These are phyloP conservation scores for Choiromyces venosus DNA, from an alignment of 495 filamentous ascomycete species.

Conservation along the genomic window DNA sequence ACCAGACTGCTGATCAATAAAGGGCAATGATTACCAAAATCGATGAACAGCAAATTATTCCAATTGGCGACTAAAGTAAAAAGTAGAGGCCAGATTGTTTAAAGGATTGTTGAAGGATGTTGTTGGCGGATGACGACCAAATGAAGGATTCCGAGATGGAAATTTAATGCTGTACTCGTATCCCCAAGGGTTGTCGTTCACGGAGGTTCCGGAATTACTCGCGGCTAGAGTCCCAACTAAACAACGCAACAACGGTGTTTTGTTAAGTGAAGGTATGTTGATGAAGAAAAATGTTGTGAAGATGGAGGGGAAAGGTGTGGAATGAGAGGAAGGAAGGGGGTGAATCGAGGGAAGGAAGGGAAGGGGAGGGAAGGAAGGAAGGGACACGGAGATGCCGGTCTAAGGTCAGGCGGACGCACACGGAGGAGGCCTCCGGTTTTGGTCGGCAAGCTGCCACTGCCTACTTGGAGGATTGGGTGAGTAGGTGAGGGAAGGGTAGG, in stretches of 20 bases:
- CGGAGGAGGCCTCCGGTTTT: constrained; percentile 38
- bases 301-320: background rate
- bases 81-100: background rate
- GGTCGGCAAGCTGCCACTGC: constrained; percentile 35
- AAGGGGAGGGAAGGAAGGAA: constrained; percentile 8
- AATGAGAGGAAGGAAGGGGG: background rate
- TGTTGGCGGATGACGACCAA: background rate
- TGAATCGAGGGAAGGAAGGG: constrained; percentile 15
- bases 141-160: background rate
- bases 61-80: background rate
- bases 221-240: background rate
- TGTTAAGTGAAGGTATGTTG: background rate
- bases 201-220: background rate
- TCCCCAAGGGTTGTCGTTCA: background rate
- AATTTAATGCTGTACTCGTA: background rate
- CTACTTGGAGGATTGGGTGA: background rate
- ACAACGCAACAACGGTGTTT: background rate
- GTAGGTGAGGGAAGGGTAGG: constrained; percentile 10
- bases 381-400: constrained; percentile 35
- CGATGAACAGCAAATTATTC: background rate
- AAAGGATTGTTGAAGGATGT: background rate
- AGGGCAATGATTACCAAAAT: background rate
- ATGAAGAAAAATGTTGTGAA: background rate
- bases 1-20: constrained; percentile 1
- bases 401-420: constrained; percentile 38